A percentile compares a stretch with the other conserved stretches of the same genome.
These are phyloP conservation scores for Rhizopogon roseolus DNA, from an alignment of 768 basidiomycete species.

Conservation along the genomic window DNA sequence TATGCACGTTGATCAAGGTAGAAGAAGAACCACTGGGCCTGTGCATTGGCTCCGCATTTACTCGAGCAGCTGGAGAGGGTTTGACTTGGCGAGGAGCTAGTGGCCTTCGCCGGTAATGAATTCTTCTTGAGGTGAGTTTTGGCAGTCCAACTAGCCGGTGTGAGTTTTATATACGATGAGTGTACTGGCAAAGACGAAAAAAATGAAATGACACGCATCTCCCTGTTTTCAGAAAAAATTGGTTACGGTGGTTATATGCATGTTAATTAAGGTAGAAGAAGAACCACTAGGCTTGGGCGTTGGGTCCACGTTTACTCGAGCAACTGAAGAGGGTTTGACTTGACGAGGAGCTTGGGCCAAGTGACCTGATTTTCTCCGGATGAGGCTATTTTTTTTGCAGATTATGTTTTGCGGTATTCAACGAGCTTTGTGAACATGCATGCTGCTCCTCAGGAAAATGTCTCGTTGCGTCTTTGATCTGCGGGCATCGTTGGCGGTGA, in stretches of 20 bases:
- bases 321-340: not conserved
- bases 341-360: not conserved
- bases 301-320: constrained; percentile 20
- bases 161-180: constrained; percentile 22
- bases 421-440: not conserved
- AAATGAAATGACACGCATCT: constrained; percentile 23
- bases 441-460: not conserved
- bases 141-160: constrained; percentile 25
- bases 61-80: not conserved
- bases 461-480: not conserved
- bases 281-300: constrained; percentile 37
- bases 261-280: constrained; percentile 28
- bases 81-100: not conserved
- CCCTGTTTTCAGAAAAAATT: constrained; percentile 28
- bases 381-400: not conserved
- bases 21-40: constrained; percentile 32
- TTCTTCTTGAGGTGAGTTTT: constrained; percentile 18
- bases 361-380: not conserved
- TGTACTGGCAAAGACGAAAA: not conserved
- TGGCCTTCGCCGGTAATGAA: too few relatives aligned
- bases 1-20: constrained; percentile 31
- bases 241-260: constrained; percentile 24
- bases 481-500: not conserved
- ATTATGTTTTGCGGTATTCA: not conserved
- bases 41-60: constrained; percentile 31